Conservation (phyloP, 495 filamentous ascomycete species). For the Penicillium canescens region DNA sequence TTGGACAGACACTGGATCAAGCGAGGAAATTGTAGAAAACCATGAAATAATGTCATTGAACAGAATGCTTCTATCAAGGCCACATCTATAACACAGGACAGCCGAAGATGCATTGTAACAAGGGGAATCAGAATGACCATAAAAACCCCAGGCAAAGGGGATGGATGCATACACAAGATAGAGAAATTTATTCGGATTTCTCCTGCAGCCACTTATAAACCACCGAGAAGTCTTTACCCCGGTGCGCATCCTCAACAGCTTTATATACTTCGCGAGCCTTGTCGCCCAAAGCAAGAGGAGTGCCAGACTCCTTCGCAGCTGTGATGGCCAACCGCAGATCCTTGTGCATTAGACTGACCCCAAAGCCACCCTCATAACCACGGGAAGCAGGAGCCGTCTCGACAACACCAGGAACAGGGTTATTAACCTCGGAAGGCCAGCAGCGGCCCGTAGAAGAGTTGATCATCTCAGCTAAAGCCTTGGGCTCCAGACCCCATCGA, state of each 20-base stretch:
- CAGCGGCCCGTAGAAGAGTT: constrained; percentile 84
- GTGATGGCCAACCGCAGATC: constrained; percentile 72
- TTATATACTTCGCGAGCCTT: constrained; percentile 70
- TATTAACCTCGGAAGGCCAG: constrained; percentile 92
- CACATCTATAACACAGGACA: constrained; percentile 8
- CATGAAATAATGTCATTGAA: too few relatives aligned
- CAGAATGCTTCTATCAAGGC: neutral
- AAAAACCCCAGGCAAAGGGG: neutral
- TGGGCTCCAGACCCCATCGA: constrained; percentile 78
- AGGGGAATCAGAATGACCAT: neutral
- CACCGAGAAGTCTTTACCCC: constrained; percentile 81
- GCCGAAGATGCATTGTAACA: neutral
- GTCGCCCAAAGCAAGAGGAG: constrained; percentile 64
- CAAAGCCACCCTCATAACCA: constrained; percentile 82
- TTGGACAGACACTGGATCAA: too few relatives aligned
- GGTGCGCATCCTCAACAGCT: constrained; percentile 56
- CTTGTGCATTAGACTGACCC: constrained; percentile 82
- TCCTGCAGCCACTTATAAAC: constrained; percentile 72
- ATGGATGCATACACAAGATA: neutral
- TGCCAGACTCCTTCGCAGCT: constrained; percentile 68
- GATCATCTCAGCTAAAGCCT: constrained; percentile 75
- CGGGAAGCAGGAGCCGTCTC: constrained; percentile 68
- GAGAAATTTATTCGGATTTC: constrained; percentile 28
- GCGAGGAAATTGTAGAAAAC: neutral
- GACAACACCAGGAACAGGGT: constrained; percentile 85